Percentiles rank a stretch among this genome's conserved stretches.
Evolutionary conservation across 202 grass and related monocot species (phyloP).

Genomic region (Panicum hallii): DNA sequence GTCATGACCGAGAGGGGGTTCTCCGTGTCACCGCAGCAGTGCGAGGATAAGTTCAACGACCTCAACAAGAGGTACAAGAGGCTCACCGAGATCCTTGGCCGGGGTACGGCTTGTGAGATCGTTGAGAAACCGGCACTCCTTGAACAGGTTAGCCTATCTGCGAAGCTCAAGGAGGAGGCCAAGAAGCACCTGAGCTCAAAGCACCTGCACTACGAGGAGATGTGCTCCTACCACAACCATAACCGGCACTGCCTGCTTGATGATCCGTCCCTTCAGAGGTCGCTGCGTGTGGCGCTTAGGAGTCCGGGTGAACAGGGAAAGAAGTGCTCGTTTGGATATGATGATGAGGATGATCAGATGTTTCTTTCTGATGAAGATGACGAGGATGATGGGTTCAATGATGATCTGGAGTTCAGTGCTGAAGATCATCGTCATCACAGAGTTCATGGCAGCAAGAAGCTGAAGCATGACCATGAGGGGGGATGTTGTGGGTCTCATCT

Average conservation of each 20-base stretch:
- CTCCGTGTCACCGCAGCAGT: slow-evolving; percentile 82
- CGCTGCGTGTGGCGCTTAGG: slow-evolving; percentile 57
- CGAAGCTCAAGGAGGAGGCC: slow-evolving; percentile 76
- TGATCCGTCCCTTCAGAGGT: slow-evolving; percentile 62
- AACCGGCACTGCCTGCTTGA: slow-evolving; percentile 66
- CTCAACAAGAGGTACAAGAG: slow-evolving; percentile 97
- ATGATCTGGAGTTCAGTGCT: slow-evolving; percentile 44
- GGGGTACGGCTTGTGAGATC: slow-evolving; percentile 71
- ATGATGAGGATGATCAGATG: slow-evolving; percentile 63
- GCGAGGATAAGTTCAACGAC: slow-evolving; percentile 96
- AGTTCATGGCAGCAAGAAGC: slow-evolving; percentile 42
- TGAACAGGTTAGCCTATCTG: slow-evolving; percentile 53
- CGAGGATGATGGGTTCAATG: slow-evolving; percentile 49
- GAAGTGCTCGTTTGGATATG: slow-evolving; percentile 42
- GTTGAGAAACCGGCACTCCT: slow-evolving; percentile 74
- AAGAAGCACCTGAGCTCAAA: slow-evolving; percentile 83
- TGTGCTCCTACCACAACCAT: slow-evolving; percentile 92
- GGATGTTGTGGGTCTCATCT: slow-evolving; percentile 47
- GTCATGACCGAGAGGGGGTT: slow-evolving; percentile 60
- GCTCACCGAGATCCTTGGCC: slow-evolving; percentile 85
- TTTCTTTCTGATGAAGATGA: slow-evolving; percentile 59
- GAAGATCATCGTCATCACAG: slow-evolving; percentile 31
- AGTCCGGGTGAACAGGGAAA: slow-evolving; percentile 51
- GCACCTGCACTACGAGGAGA: slow-evolving; percentile 94
- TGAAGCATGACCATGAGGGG: slow-evolving; percentile 44